Evolutionary conservation across 495 filamentous ascomycete genomes (phyloP).

Genomic region (Oidiodendron maius): DNA sequence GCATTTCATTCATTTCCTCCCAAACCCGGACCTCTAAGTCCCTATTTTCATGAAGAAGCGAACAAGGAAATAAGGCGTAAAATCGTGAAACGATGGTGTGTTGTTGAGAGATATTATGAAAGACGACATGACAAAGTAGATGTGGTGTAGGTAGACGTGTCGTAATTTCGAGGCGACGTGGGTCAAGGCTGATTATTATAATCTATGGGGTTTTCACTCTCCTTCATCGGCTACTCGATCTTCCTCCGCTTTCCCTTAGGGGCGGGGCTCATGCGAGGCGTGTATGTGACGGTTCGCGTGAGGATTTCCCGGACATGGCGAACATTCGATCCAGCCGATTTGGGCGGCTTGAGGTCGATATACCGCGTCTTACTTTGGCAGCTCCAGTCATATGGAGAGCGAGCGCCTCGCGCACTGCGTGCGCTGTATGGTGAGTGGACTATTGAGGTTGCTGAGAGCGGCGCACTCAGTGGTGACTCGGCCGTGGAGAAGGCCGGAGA

Average conservation of each 20-base stretch:
- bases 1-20: slow-evolving; percentile 15
- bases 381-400: slow-evolving; percentile 57
- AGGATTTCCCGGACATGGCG: slow-evolving; percentile 63
- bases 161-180: slow-evolving; percentile 1
- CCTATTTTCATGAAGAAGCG: slow-evolving; percentile 7
- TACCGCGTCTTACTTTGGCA: slow-evolving; percentile 44
- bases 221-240: slow-evolving; percentile 40
- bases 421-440: slow-evolving; percentile 34
- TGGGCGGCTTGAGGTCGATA: slow-evolving; percentile 32
- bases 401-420: slow-evolving; percentile 49
- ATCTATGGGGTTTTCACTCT: slow-evolving; percentile 7
- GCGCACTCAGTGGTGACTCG: slow-evolving; percentile 36
- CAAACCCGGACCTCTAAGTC: background rate
- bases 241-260: slow-evolving; percentile 74
- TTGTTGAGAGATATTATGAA: slow-evolving; percentile 9
- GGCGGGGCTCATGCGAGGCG: slow-evolving; percentile 60
- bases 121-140: background rate
- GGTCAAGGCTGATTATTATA: slow-evolving; percentile 6
- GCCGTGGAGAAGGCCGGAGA: slow-evolving; percentile 48
- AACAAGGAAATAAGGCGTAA: slow-evolving; percentile 20
- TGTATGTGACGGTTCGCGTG: slow-evolving; percentile 70
- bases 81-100: slow-evolving; percentile 18
- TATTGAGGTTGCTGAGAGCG: slow-evolving; percentile 17
- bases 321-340: slow-evolving; percentile 42
- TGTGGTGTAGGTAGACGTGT: background rate